Percentiles rank a stretch among this genome's conserved stretches.
phyloP scores from a whole-genome alignment of 805 yeast species.

The Pichia heedii region DNA sequence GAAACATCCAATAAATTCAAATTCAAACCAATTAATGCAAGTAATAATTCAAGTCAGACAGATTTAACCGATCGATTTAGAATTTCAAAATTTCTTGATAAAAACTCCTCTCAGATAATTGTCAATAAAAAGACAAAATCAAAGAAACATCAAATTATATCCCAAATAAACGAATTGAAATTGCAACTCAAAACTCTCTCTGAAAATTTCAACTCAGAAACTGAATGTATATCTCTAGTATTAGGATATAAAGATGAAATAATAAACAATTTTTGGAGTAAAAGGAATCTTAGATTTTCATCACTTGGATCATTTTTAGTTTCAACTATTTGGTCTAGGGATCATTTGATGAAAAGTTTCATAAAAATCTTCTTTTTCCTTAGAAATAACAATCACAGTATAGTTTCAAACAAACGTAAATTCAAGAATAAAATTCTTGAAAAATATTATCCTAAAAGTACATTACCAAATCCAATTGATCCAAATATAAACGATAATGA shows the following conservation, averaged over 20 bases:
- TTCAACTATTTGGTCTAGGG: conserved; percentile 11
- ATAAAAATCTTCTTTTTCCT: conserved; percentile 5
- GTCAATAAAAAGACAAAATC: not conserved
- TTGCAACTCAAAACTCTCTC: not conserved
- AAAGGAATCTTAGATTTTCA: conserved; percentile 10
- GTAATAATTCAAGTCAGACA: too few species aligned
- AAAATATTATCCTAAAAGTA: not conserved
- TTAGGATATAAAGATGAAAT: conserved; percentile 4
- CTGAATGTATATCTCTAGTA: conserved; percentile 10
- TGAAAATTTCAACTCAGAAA: not conserved
- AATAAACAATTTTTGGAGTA: conserved; percentile 4
- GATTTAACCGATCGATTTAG: not conserved
- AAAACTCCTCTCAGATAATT: not conserved
- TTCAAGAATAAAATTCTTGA: not conserved
- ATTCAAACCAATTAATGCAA: not conserved
- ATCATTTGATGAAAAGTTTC: conserved; percentile 13
- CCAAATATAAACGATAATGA: not conserved
- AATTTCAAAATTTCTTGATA: not conserved
- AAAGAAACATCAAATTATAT: not conserved
- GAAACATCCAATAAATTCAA: not conserved
- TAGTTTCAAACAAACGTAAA: not conserved
- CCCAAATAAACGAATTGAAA: not conserved
- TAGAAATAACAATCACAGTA: not conserved
- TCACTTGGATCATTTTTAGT: conserved; percentile 9
- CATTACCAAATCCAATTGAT: not conserved